Evolutionary conservation across 2,329 filamentous ascomycete genomes (phyloP).

Genomic region (Xylaria sp.): DNA sequence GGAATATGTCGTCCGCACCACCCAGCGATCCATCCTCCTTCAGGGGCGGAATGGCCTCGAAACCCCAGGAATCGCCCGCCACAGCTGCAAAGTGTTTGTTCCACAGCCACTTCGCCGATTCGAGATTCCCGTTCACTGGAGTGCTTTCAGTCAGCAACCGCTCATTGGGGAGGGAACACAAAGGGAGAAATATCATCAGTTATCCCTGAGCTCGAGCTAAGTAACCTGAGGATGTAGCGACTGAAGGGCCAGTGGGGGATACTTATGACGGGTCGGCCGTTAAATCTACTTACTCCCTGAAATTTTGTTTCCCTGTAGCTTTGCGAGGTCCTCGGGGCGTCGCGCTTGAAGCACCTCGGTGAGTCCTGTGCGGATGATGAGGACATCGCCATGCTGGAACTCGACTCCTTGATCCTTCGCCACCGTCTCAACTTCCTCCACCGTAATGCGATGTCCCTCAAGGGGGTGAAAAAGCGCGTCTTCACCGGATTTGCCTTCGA

Average conservation of each 20-base stretch:
- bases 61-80: conserved; percentile 63
- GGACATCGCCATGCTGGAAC: conserved; percentile 67
- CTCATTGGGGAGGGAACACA: no score
- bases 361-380: conserved; percentile 66
- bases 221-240: no score
- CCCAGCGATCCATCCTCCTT: conserved; percentile 44
- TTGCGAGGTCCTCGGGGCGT: conserved; percentile 39
- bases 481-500: conserved; percentile 45
- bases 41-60: conserved; percentile 65
- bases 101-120: conserved; percentile 67
- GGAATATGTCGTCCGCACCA: conserved; percentile 39
- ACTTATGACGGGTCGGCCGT: no score
- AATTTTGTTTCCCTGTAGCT: conserved; percentile 35
- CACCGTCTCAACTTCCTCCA: conserved; percentile 58
- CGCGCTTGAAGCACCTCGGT: conserved; percentile 59
- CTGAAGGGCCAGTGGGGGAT: no score
- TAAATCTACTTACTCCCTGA: conserved; percentile 32
- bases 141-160: background rate
- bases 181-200: no score
- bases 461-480: conserved; percentile 55
- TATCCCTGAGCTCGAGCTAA: no score
- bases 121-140: conserved; percentile 47
- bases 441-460: conserved; percentile 55
- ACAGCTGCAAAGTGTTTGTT: conserved; percentile 70
- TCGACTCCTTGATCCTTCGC: conserved; percentile 63